phyloP scores from a whole-genome alignment of 345 rosid genomes.

The Brassica cretica region DNA sequence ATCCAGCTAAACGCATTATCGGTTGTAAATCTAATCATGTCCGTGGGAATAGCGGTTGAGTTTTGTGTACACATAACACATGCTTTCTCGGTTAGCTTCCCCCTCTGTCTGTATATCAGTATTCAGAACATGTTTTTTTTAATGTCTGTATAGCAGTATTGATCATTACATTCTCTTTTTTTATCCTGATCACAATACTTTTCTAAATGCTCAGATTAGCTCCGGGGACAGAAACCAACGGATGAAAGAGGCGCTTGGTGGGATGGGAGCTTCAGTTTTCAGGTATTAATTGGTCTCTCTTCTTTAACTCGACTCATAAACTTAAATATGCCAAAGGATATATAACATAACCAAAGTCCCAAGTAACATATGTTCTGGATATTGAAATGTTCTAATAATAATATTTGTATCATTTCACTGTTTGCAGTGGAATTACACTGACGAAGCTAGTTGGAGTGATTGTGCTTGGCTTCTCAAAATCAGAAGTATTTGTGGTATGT shows the following conservation, averaged over 20 bases:
- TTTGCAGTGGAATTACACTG: slow-evolving; percentile 79
- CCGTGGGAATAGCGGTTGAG: slow-evolving; percentile 95
- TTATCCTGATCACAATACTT: no score
- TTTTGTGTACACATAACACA: slow-evolving; percentile 95
- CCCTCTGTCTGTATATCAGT: slow-evolving; percentile 5
- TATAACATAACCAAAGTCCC: background rate
- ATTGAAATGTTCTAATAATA: background rate
- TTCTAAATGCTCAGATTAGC: slow-evolving; percentile 56
- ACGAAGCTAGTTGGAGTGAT: slow-evolving; percentile 94
- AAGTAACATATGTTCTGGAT: background rate
- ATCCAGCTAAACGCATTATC: slow-evolving; percentile 97
- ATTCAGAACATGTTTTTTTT: background rate
- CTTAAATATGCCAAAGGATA: background rate
- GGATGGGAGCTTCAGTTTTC: slow-evolving; percentile 99
- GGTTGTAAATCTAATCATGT: slow-evolving; percentile 92
- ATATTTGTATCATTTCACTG: background rate
- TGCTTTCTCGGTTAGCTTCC: slow-evolving; percentile 73
- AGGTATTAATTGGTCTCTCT: slow-evolving; percentile 46
- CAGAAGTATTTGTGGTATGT: slow-evolving; percentile 92
- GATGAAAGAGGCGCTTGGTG: slow-evolving; percentile 73
- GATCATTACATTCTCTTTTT: no score
- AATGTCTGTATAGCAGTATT: no score
- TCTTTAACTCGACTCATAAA: background rate
- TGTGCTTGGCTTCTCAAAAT: slow-evolving; percentile 92
- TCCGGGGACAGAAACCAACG: slow-evolving; percentile 74